Percentiles rank a stretch among this genome's conserved stretches.
phyloP scores from a whole-genome alignment of 2,329 filamentous ascomycete genomes.

The Aspergillus fijiensis region DNA sequence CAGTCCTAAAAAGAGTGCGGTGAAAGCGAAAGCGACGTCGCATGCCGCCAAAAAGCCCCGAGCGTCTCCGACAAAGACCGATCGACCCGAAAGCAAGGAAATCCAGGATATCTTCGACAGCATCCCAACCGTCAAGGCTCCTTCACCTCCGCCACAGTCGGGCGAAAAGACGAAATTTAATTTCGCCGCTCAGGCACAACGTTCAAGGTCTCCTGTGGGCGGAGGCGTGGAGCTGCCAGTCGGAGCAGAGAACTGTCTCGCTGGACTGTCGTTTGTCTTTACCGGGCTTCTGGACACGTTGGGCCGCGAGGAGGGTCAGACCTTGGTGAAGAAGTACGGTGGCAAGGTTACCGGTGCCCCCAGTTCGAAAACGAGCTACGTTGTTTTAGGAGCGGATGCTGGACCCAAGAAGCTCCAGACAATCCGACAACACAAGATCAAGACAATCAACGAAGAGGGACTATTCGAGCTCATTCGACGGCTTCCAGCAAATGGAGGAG shows the following conservation, averaged over 20 bases:
- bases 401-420: constrained; percentile 90
- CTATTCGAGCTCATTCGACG: constrained; percentile 79
- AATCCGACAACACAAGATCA: constrained; percentile 75
- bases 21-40: constrained; percentile 34
- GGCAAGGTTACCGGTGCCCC: constrained; percentile 84
- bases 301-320: constrained; percentile 79
- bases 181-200: constrained; percentile 64
- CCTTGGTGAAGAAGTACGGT: constrained; percentile 87
- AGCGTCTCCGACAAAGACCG: constrained; percentile 64
- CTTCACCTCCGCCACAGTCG: constrained; percentile 75
- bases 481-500: constrained; percentile 82
- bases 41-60: constrained; percentile 49
- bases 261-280: constrained; percentile 89
- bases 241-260: constrained; percentile 84
- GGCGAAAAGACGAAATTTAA: constrained; percentile 72
- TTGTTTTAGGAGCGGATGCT: constrained; percentile 86
- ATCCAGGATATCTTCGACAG: constrained; percentile 84
- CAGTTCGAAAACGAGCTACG: constrained; percentile 90
- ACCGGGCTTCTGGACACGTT: constrained; percentile 82
- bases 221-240: constrained; percentile 71
- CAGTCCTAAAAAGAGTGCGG: constrained; percentile 57
- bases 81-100: constrained; percentile 64
- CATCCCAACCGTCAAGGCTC: constrained; percentile 78
- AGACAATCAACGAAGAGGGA: constrained; percentile 91
- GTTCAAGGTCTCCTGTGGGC: constrained; percentile 61